Base-by-base conservation (phyloP, 2,329 filamentous ascomycete genomes). In the Epichloe festucae region DNA sequence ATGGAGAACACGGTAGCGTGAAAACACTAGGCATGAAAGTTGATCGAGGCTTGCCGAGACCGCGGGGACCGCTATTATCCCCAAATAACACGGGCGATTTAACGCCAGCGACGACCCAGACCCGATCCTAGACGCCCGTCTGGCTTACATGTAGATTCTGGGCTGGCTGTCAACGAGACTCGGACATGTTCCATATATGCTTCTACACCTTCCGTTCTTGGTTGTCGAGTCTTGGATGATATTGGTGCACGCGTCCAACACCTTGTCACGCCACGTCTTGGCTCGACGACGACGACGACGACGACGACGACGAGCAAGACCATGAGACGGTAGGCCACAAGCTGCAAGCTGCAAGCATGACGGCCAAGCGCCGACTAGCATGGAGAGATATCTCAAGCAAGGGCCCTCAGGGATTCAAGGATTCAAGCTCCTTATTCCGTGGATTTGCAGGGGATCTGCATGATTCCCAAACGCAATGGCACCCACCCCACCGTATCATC, bases 201-300 rank as follows among this genome's bases (percentile, higher is more conserved):
- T 45, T 45, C 43, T 35, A 8, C 43, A 35, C 23, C 43, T 45
- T 45, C 43, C 43, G 15, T 45, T 45, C n/a, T 34, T 34, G 43
- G 43, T 2, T 31, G 43, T 35, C 27, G 7, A 12, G 23, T 5
- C 23, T n/a, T n/a, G 7, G 41, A n/a, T 27, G 23, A 34, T n/a
- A 31, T 34, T 45, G 43, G 27, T 34, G 27, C 21, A 23, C 27
- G 23, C 43, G 43, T n/a, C 43, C 17, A 21, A 19, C 27, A 21
- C 41, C n/a, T 43, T 23, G n/a, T 43, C 17, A 14, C 19, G 39
- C 15, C 39, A 41, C 39, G 41, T 14, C 19, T 23, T 19, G 17
- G 19, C 17, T 43, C 11, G 43, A 45, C 42, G 42, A 45, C 27
- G 17, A 17, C 17, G 23, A 27, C 23, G 27, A 31, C 27, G 27